Evolutionary conservation across 495 filamentous ascomycete species (phyloP), one percentile per base, ranked within the genome.

Genomic region (Aspergillus incahuasiensis): DNA sequence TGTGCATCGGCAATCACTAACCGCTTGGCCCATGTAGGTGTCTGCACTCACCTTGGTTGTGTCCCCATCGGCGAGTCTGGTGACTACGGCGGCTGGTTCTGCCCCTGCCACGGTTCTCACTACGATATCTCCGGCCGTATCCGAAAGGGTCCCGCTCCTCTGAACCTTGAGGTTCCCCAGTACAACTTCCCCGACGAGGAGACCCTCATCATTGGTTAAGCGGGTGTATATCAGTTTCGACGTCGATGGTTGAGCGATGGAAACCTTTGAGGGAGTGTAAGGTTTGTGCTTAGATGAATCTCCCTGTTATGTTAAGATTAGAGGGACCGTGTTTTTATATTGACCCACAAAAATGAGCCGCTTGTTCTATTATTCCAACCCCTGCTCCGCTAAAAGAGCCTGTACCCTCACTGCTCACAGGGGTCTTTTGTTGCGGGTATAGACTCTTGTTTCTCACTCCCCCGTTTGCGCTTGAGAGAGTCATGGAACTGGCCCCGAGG

Each of bases 51-150:
- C 74, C 79, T 99, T 65, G 94, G 94, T 73, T 99, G 94, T 79
- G 94, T 99, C 51, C 94, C 94, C 60, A 97, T 99, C 73, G 94
- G 94, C 70, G 94, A 99, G 80, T 88, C 94, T 57, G 94, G 94
- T 70, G 95, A 99, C 73, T 99, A 79, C 71, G 94, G 94, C 66
- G 94, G 94, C 67, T 99, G 94, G 94, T 99, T 99, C 86, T 99
- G 94, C 80, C 94, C 94, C 58, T 99, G 94, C 86, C 94, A 99
- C 82, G 94, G 94, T 70, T 96, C 91, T 54, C 94, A 99, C 80
- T 99, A 99, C 83, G 94, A 99, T 75, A 96, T 99, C 75, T 96
- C 90, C 57, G 94, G 94, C 69, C 90, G 94, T 72, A 87, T 92
- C 77, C 85, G 94, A 74, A 96, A 88, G 82, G 94, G 94, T 20